Base-by-base conservation (phyloP, 2,329 filamentous ascomycete genomes). In the Fusarium liriodendri region DNA sequence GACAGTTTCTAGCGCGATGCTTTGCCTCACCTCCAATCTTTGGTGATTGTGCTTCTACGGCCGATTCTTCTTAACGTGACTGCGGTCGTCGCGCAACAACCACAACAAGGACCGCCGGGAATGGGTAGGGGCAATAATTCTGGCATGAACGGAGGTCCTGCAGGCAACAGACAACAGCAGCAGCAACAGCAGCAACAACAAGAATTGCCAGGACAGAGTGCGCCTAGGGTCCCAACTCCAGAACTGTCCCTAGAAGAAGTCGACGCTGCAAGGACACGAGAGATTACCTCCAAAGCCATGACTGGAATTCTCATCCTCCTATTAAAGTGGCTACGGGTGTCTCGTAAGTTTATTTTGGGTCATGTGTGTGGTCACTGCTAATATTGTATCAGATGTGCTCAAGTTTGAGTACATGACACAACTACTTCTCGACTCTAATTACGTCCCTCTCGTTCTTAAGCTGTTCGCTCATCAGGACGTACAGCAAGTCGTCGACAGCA, bases 321-420 rank as follows among this genome's bases (percentile, higher is more conserved):
- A 52, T 81, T 98, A 70, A 99, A 98, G 83, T 99, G 97, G 97
- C 93, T 98, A 78, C 97, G 98, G 81, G 87, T 97, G 63, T 98
- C 95, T 67, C 97, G 95, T 97, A 86, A 86, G 94, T 81, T 40
- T 14, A 3, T 37, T 25, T 33, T 20, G 13, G 27, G 5, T 35
- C 20, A 27, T 11, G 16, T 16, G 40, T 16, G 35, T 22, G 9
- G 20, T 35, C 10, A 35, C 42, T 54, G 50, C 73, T 81, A 57
- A 80, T 62, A 29, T 65, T 5, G 29, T 16, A 29, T 50, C 71
- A 97, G 95, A 99, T 80, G 90, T 98, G 32, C 86, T 99, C 74
- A 98, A 98, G 80, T 98, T 97, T 76, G 97, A 99, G 83, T 98
- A 98, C 79, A 86, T 99, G 79, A 96, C 95, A 1, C 97, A 99